Base-by-base conservation (phyloP, 2,329 filamentous ascomycete species). In the Dactylellina leptospora region DNA sequence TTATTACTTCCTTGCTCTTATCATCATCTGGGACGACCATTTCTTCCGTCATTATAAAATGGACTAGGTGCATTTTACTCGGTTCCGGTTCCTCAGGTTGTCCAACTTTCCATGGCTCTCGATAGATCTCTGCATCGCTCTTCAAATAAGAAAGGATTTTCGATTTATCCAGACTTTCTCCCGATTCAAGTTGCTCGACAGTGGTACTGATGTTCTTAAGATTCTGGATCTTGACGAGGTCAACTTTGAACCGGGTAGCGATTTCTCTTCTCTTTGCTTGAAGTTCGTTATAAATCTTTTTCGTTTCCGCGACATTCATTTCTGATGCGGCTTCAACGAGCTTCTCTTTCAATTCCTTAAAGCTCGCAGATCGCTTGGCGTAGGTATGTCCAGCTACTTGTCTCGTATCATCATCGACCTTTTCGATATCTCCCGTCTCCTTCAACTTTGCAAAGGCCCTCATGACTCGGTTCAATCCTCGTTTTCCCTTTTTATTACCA, bases 301-400 rank as follows among this genome's bases (percentile, higher is more conserved):
- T 64, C 4, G 68, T 54, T 18, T 55, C 36, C 10, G 45, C 22
- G 6, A 13, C 27, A 25, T 42, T 22, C 10, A 23, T 42, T 4
- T 38, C 51, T 8, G 28, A 13, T 11, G 53, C 68, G 2, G 68
- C 68, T 25, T 64, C 68, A 11, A 58, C 54, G 6, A 72, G 22
- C 48, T 54, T 47, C n/a, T 25, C 54, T 51, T 72, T 72, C 20
- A 72, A 13, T 13, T 72, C 68, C 23, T 72, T 72, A 9, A 64
- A 23, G 9, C 36, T 36, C 2, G 68, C 68, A 1, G 59, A 51
- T 23, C 68, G 18, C 10, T 72, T 72, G 1, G 59, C 68, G 54
- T 72, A 60, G 5, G 61, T 45, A 8, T 64, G 51, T 6, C 42
- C 68, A 2, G 68, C 68, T 2, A 40, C 45, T 16, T 33, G 11